A percentile compares a stretch with the other conserved stretches of the same genome.
phyloP scores from a whole-genome alignment of 2,329 filamentous ascomycete genomes.

The Penicillium sp. region DNA sequence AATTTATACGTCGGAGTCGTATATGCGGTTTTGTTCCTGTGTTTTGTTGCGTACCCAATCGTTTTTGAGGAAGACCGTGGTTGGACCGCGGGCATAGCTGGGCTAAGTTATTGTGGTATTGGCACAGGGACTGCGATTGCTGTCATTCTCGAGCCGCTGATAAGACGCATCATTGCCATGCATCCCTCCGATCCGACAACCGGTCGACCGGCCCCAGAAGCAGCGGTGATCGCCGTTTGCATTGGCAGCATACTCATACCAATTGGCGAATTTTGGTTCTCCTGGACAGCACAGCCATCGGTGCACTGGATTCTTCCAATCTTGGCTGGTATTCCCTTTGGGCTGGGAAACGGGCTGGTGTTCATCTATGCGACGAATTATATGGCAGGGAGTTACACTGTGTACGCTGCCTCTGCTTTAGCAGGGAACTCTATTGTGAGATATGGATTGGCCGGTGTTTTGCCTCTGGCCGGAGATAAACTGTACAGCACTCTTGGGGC shows the following conservation, averaged over 20 bases:
- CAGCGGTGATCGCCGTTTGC: conserved; percentile 71
- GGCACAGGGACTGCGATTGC: conserved; percentile 51
- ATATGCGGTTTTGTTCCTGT: conserved; percentile 80
- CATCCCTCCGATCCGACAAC: conserved; percentile 69
- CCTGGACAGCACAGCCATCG: conserved; percentile 71
- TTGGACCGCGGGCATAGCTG: conserved; percentile 68
- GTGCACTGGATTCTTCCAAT: conserved; percentile 77
- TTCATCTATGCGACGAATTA: conserved; percentile 79
- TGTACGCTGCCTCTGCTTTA: conserved; percentile 73
- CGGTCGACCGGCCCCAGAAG: conserved; percentile 61
- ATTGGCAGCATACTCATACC: conserved; percentile 70
- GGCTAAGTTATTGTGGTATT: conserved; percentile 70
- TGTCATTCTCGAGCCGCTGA: conserved; percentile 60
- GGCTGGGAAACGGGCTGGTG: conserved; percentile 67
- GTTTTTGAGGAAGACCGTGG: conserved; percentile 70
- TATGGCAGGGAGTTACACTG: conserved; percentile 68
- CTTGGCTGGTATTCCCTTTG: conserved; percentile 71
- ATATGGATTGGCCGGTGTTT: conserved; percentile 64
- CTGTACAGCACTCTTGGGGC: conserved; percentile 68
- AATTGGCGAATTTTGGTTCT: conserved; percentile 74
- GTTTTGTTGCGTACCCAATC: conserved; percentile 80
- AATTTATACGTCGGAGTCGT: conserved; percentile 66
- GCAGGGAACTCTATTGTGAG: conserved; percentile 73
- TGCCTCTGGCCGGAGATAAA: conserved; percentile 68
- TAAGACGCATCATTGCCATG: conserved; percentile 69